Conservation (phyloP, 192 early-diverging fungal genomes). For the Haplosporangium gracile region DNA sequence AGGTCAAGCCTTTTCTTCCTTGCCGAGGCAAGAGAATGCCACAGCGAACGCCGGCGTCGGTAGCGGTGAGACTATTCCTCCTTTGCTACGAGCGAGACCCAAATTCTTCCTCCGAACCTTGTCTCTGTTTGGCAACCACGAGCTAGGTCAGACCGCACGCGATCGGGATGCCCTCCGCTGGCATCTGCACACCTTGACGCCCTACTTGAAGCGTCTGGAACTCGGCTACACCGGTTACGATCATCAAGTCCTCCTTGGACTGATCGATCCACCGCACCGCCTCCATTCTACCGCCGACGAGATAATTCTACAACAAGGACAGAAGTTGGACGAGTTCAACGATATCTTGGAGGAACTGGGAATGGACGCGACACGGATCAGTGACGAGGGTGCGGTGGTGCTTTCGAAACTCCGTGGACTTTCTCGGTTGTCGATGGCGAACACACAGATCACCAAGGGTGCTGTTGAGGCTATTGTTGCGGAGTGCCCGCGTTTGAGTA, state of each 20-base stretch:
- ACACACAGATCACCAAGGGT: slow-evolving; percentile 27
- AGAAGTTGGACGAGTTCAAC: not conserved
- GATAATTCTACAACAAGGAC: not conserved
- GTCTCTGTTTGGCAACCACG: slow-evolving; percentile 36
- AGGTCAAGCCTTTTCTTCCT: not conserved
- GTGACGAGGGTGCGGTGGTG: slow-evolving; percentile 10
- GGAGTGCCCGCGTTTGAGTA: slow-evolving; percentile 19
- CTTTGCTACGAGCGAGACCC: not conserved
- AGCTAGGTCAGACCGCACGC: slow-evolving; percentile 15
- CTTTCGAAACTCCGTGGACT: slow-evolving; percentile 16
- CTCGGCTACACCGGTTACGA: slow-evolving; percentile 32
- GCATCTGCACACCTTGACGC: slow-evolving; percentile 7
- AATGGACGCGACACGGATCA: slow-evolving; percentile 40
- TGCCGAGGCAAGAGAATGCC: not conserved
- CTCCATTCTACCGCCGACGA: not conserved
- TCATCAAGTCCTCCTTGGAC: slow-evolving; percentile 15
- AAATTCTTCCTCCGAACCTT: slow-evolving; percentile 31
- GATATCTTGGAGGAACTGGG: slow-evolving; percentile 28
- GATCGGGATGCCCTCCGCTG: slow-evolving; percentile 1
- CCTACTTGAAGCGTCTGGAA: slow-evolving; percentile 30
- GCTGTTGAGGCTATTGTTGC: slow-evolving; percentile 23
- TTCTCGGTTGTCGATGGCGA: slow-evolving; percentile 31
- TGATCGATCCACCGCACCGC: not conserved
- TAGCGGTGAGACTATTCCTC: not conserved
- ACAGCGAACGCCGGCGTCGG: too few species aligned